phyloP scores from a whole-genome alignment of 352 stramenopile genomes.

The Plasmopara muralis region DNA sequence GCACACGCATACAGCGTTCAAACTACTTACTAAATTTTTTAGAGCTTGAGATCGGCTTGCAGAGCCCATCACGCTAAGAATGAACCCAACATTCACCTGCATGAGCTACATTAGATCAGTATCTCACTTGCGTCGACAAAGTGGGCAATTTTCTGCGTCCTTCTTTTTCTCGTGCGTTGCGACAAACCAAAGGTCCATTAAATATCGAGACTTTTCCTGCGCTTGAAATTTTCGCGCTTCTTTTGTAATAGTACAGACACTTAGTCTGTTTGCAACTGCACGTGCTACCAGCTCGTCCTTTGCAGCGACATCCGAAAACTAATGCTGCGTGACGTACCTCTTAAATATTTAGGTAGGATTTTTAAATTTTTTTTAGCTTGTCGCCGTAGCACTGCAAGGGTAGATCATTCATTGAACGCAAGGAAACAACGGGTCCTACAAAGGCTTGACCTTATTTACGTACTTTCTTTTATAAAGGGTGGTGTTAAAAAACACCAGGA shows the following conservation, averaged over 20 bases:
- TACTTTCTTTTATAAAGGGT: conserved; percentile 48
- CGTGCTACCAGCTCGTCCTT: background rate
- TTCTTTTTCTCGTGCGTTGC: background rate
- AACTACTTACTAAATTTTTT: background rate
- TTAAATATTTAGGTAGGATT: too few relatives aligned
- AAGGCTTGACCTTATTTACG: background rate
- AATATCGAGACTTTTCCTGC: background rate
- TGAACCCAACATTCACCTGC: background rate
- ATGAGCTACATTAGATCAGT: background rate
- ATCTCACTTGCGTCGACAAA: background rate
- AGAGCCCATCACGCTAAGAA: background rate
- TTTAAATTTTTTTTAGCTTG: too few relatives aligned
- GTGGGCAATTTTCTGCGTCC: background rate
- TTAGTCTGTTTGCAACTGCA: background rate
- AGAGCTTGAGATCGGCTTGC: background rate
- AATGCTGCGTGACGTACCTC: too few relatives aligned
- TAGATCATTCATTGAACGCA: too few relatives aligned
- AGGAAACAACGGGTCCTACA: too few relatives aligned
- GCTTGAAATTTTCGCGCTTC: background rate
- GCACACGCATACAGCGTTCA: background rate
- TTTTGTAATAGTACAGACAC: background rate
- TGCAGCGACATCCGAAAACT: too few relatives aligned
- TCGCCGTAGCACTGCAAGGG: too few relatives aligned
- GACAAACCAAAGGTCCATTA: background rate
- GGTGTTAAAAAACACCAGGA: conserved; percentile 85